Evolutionary conservation across 768 basidiomycete genomes (phyloP).

Genomic region (Leccinellum albellum): DNA sequence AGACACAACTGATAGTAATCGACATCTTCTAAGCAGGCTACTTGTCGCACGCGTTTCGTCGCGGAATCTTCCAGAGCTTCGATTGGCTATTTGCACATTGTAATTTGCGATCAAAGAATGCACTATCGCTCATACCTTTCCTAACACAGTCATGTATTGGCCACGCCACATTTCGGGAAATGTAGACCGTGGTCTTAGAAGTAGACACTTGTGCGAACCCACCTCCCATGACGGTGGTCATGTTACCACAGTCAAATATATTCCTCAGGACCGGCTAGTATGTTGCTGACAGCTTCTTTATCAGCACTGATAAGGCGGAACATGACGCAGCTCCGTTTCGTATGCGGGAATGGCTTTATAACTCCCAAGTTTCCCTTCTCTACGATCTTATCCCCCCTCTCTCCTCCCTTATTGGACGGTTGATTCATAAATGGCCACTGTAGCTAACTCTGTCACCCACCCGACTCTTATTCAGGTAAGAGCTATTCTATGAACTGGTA

Average conservation of each 20-base stretch:
- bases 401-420: neutral
- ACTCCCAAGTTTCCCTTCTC: neutral
- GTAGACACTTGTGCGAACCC: neutral
- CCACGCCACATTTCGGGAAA: neutral
- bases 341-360: slow-evolving; percentile 1
- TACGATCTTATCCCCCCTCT: neutral
- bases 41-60: too few relatives aligned
- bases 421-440: slow-evolving; percentile 48
- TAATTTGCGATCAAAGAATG: too few relatives aligned
- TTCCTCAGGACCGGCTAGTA: neutral
- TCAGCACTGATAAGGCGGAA: slow-evolving; percentile 10
- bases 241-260: slow-evolving; percentile 11
- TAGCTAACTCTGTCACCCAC: slow-evolving; percentile 56
- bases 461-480: slow-evolving; percentile 56
- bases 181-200: neutral
- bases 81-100: too few relatives aligned
- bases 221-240: slow-evolving; percentile 5
- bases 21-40: too few relatives aligned
- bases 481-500: neutral
- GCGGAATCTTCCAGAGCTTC: too few relatives aligned
- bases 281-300: neutral
- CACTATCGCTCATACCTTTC: neutral
- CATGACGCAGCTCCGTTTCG: neutral
- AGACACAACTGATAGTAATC: too few relatives aligned
- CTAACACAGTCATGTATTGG: neutral